Base-by-base conservation (phyloP, 2,329 filamentous ascomycete genomes). In the Aspergillus ustus region DNA sequence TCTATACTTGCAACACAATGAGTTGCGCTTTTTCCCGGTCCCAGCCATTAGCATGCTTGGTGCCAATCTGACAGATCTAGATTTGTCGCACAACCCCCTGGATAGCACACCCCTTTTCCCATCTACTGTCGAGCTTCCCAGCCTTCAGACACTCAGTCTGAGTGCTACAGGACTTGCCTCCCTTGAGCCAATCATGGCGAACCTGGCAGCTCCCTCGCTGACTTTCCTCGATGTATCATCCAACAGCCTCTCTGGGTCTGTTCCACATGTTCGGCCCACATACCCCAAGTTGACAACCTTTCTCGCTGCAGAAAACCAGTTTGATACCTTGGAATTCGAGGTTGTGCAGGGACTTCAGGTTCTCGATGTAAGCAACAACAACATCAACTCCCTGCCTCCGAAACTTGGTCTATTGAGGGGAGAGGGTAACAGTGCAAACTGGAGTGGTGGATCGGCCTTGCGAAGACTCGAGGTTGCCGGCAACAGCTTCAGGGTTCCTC, bases 401-500 rank as follows among this genome's bases (percentile, higher is more conserved):
- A 87, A 89, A 7, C 83, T 98, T 11, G 94, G 94, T 0, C 80
- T 96, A 13, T 81, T 96, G 0, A 88, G 89, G 25, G 89, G 88
- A 1, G 82, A 81, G 28, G 74, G 76, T 9, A 72, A 70, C 17
- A 69, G 70, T 19, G 64, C 69, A 20, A 77, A 73, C n/a, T 74
- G 73, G 70, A 73, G 75, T 4, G 72, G 71, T 44, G 82, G 83
- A 2, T 71, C 72, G 79, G 87, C 69, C 65, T 87, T 78, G 80
- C 90, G 82, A 76, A 85, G 82, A 57, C 80, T 97, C 9, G 90
- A 96, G 52, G 90, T 97, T 4, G 86, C 86, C 29, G 93, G 93
- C 0, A 98, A 98, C 74, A 84, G 88, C 34, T 98, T 98, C 78
- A 85, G 92, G 34, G 92, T 97, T 34, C 94, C 94, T 0, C 87